Evolutionary conservation across 2,329 filamentous ascomycete species (phyloP), one percentile per base, ranked within the genome.

Genomic region (Sporothrix mexicana): DNA sequence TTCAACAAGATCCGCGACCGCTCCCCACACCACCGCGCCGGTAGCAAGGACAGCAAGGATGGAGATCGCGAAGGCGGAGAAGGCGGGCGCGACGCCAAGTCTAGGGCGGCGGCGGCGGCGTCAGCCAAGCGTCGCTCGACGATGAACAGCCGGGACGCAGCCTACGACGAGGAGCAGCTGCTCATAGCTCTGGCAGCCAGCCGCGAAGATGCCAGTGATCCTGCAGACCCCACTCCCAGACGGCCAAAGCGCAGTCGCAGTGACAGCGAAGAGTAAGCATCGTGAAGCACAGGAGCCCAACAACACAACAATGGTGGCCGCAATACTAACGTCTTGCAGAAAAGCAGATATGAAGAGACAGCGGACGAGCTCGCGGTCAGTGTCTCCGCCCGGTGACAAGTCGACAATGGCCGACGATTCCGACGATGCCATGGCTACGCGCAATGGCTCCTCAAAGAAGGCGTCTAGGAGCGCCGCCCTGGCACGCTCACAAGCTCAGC

Each of bases 111-210:
- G 10, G 85, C 84, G 10, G 83, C 85, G 0, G 80, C 83, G 12
- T 87, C 88, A 70, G 90, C 91, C 51, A 98, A 98, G 81, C 90
- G 96, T 74, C 89, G 96, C 41, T 97, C 94, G 23, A 99, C 96
- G 7, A 98, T 98, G 94, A 97, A 98, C 79, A 99, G 96, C 80
- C 90, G 95, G 75, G 92, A 94, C 80, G 95, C 95, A 57, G 95
- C 94, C 25, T 98, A 98, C 78, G 95, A 98, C 76, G 96, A 99
- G 82, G 95, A 97, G 77, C 94, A 97, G 80, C 91, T 99, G 53
- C 90, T 94, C 71, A 90, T 93, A 76, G 96, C 95, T 43, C 94
- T 99, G 77, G 95, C 98, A 81, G 95, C 97, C 74, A 99, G 96
- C 84, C 98, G 95, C 82, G 91, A 93, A 79, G 93, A 97, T 59